Conservation (phyloP, 129 eudicot species). For the Gnaphalium uliginosum region DNA sequence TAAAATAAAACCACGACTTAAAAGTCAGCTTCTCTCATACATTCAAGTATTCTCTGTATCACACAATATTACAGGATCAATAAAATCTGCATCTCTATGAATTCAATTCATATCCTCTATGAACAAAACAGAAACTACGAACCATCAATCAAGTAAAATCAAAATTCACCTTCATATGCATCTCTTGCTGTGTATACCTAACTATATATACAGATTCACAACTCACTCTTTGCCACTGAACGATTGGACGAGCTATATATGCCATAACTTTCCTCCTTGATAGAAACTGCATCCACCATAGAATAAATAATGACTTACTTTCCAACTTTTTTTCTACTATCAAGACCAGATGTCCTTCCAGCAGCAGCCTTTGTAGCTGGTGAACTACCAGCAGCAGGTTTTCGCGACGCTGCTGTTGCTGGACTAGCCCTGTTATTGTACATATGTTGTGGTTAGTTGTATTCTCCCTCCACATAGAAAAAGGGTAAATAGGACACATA, state of each 20-base stretch:
- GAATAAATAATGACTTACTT: conserved; percentile 22
- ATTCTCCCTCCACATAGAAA: not conserved
- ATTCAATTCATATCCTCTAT: conserved; percentile 14
- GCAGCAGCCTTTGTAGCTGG: conserved; percentile 24
- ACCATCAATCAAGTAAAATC: not conserved
- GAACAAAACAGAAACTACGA: conserved; percentile 17
- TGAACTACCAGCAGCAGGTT: conserved; percentile 6
- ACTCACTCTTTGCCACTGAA: conserved; percentile 8
- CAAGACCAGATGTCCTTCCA: not conserved
- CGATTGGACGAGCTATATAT: conserved; percentile 17
- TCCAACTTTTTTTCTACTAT: conserved; percentile 12
- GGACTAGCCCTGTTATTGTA: conserved; percentile 23
- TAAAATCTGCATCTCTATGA: conserved; percentile 14
- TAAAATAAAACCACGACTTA: not conserved
- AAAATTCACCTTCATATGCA: conserved; percentile 19
- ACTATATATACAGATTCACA: conserved; percentile 19
- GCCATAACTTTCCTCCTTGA: conserved; percentile 1
- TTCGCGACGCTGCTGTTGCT: conserved; percentile 16
- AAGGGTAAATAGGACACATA: not conserved
- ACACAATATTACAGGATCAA: not conserved
- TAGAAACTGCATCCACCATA: conserved; percentile 15
- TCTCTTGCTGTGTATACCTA: conserved; percentile 21
- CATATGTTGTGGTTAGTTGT: not conserved
- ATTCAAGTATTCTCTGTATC: not conserved
- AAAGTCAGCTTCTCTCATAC: not conserved